Evolutionary conservation across 2,329 filamentous ascomycete species (phyloP).

Genomic region (Fusarium pseudoanthophilum): DNA sequence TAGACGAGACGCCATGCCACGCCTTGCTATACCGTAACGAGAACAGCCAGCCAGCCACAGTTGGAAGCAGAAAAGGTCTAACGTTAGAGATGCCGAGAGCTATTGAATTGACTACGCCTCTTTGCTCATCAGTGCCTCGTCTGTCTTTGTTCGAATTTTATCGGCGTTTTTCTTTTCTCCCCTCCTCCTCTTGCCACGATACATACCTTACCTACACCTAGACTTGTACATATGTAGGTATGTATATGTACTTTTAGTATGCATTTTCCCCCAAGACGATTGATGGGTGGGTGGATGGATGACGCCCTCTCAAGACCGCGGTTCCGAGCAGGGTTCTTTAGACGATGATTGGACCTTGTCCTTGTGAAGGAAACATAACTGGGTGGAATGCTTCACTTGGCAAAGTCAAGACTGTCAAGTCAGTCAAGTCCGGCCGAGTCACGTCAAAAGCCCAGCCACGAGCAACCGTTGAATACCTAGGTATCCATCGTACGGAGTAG

Average conservation of each 20-base stretch:
- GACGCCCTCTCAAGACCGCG: slow-evolving; percentile 7
- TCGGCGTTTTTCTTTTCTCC: background rate
- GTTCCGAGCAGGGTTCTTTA: slow-evolving; percentile 19
- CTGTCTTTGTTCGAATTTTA: background rate
- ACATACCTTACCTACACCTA: background rate
- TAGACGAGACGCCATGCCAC: slow-evolving; percentile 24
- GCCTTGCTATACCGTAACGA: slow-evolving; percentile 24
- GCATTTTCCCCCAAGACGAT: background rate
- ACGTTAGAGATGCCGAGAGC: slow-evolving; percentile 13
- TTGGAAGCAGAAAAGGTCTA: slow-evolving; percentile 17
- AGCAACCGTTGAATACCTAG: slow-evolving; percentile 8
- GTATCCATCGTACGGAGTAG: background rate
- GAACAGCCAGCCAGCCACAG: slow-evolving; percentile 36
- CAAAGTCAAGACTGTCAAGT: background rate
- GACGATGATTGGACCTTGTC: slow-evolving; percentile 18
- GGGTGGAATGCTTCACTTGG: slow-evolving; percentile 28
- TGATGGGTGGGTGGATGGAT: slow-evolving; percentile 2
- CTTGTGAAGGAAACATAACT: background rate
- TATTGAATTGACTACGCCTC: slow-evolving; percentile 16
- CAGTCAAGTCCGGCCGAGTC: background rate
- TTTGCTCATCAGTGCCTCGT: background rate
- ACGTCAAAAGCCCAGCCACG: background rate
- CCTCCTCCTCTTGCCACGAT: background rate
- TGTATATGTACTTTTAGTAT: background rate
- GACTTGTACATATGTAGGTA: background rate